phyloP scores from a whole-genome alignment of 2,329 filamentous ascomycete species.

The Pseudofabraea citricarpa region DNA sequence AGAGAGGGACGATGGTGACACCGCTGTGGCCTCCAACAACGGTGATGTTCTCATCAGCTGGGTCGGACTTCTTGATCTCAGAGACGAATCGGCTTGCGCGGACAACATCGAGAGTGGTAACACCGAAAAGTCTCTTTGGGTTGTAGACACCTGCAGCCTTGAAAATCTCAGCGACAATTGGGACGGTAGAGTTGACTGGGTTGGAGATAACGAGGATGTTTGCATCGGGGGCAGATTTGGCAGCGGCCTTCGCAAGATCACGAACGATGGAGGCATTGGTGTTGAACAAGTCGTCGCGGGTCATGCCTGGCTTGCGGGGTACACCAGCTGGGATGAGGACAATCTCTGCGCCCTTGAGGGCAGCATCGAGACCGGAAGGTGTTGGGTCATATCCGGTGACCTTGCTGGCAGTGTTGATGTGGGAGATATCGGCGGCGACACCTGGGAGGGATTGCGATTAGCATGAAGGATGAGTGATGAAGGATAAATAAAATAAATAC shows the following conservation, averaged over 20 bases:
- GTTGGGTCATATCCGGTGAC: conserved; percentile 86
- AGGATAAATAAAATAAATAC: conserved; percentile 48
- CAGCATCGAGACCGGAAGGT: conserved; percentile 67
- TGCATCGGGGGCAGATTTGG: conserved; percentile 82
- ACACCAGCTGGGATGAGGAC: conserved; percentile 98
- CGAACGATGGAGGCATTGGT: conserved; percentile 99
- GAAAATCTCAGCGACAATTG: conserved; percentile 95
- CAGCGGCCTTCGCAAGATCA: conserved; percentile 92
- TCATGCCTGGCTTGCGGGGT: conserved; percentile 94
- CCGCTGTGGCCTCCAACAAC: conserved; percentile 97
- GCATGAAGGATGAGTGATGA: conserved; percentile 14
- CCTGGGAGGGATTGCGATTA: conserved; percentile 45
- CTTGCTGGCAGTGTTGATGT: conserved; percentile 98
- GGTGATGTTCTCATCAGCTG: conserved; percentile 87
- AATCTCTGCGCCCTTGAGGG: conserved; percentile 84
- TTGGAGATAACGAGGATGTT: conserved; percentile 98
- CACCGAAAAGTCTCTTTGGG: conserved; percentile 98
- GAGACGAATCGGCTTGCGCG: conserved; percentile 97
- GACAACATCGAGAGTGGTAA: conserved; percentile 98
- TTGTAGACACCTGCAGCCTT: conserved; percentile 96
- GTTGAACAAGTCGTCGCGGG: conserved; percentile 99
- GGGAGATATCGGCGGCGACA: conserved; percentile 95
- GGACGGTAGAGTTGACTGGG: conserved; percentile 99
- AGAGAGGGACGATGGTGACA: conserved; percentile 96
- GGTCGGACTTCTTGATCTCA: conserved; percentile 86